Percentiles rank a stretch among this genome's conserved stretches.
phyloP scores from a whole-genome alignment of 2,329 filamentous ascomycete species.

The Ceratocystis destructans region DNA sequence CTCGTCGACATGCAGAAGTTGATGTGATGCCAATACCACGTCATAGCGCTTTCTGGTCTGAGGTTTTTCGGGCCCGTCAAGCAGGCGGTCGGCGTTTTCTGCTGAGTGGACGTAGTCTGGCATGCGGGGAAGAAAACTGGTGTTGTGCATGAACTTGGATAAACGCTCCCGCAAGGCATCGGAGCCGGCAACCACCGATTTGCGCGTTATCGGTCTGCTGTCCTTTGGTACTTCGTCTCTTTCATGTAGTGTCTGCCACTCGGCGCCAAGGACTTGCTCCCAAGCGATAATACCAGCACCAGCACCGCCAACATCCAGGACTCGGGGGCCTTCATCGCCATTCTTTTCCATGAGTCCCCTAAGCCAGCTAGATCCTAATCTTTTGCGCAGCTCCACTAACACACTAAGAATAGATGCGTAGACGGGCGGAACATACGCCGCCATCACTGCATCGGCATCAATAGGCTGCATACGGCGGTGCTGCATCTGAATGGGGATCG shows the following conservation, averaged over 20 bases:
- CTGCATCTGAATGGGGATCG: slow-evolving; percentile 49
- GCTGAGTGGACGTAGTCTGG: slow-evolving; percentile 66
- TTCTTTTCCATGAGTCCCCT: slow-evolving; percentile 45
- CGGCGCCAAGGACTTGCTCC: slow-evolving; percentile 63
- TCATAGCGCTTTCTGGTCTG: slow-evolving; percentile 67
- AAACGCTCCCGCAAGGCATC: slow-evolving; percentile 61
- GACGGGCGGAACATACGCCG: slow-evolving; percentile 53
- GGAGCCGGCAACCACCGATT: slow-evolving; percentile 67
- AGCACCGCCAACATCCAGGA: slow-evolving; percentile 62
- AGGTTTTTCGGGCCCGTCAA: slow-evolving; percentile 43
- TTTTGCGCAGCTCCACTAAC: slow-evolving; percentile 59
- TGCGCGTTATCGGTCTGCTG: slow-evolving; percentile 48
- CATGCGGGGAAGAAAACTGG: slow-evolving; percentile 81
- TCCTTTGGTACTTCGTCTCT: slow-evolving; percentile 28
- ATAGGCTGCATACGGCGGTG: slow-evolving; percentile 58
- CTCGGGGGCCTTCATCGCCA: slow-evolving; percentile 43
- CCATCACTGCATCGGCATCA: slow-evolving; percentile 59
- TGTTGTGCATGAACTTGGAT: slow-evolving; percentile 68
- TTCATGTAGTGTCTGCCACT: slow-evolving; percentile 59
- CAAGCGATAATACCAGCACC: slow-evolving; percentile 63
- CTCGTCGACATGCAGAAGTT: slow-evolving; percentile 61
- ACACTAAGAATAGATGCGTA: slow-evolving; percentile 55
- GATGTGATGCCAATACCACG: slow-evolving; percentile 77
- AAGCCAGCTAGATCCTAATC: slow-evolving; percentile 59
- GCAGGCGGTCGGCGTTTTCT: slow-evolving; percentile 41